phyloP scores from a whole-genome alignment of 345 rosid species.

The Trapa incisa region DNA sequence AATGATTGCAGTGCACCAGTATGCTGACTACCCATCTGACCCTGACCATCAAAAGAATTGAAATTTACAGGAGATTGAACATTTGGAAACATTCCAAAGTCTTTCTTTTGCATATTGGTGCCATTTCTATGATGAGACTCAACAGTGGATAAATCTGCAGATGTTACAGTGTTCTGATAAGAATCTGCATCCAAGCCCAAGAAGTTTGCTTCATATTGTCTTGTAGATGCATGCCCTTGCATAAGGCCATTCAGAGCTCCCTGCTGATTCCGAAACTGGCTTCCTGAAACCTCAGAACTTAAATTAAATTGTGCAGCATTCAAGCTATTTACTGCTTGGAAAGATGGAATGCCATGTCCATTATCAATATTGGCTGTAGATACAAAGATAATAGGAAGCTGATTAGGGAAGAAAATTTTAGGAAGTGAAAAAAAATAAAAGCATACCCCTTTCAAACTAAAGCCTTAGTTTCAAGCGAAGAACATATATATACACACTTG shows the following conservation, averaged over 20 bases:
- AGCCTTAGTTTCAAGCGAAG: not conserved
- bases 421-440: not conserved
- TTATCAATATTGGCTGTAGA: constrained; percentile 46
- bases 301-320: constrained; percentile 33
- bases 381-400: constrained; percentile 12
- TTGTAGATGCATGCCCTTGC: constrained; percentile 40
- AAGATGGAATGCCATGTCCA: constrained; percentile 39
- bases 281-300: constrained; percentile 46
- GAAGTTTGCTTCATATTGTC: constrained; percentile 47
- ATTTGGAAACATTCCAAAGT: constrained; percentile 34
- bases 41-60: constrained; percentile 59
- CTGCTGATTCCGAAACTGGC: constrained; percentile 42
- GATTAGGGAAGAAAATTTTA: not conserved
- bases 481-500: not conserved
- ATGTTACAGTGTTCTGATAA: constrained; percentile 31
- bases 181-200: constrained; percentile 52
- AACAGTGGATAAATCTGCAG: constrained; percentile 36
- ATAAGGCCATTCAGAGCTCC: constrained; percentile 49
- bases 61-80: constrained; percentile 56
- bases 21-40: constrained; percentile 46
- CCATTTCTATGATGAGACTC: constrained; percentile 36
- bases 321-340: constrained; percentile 43
- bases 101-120: constrained; percentile 34
- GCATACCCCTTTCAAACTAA: not conserved
- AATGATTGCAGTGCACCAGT: constrained; percentile 49